Evolutionary conservation across 2,329 filamentous ascomycete species (phyloP), one percentile per base, ranked within the genome.

Genomic region (Xylaria sp.): DNA sequence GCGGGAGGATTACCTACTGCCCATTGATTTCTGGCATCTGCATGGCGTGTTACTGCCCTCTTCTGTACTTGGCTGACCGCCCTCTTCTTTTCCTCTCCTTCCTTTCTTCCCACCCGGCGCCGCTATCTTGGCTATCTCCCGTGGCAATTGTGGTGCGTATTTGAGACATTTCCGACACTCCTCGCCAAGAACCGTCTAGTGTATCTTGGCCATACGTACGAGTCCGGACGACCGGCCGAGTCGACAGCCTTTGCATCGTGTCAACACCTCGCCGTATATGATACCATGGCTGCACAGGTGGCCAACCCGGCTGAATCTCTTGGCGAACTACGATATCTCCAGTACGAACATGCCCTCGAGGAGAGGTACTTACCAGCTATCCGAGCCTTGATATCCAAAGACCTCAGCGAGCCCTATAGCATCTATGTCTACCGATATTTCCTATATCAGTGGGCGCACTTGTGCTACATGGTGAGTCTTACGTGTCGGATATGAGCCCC

Each of bases 381-480:
- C 80, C 90, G 95, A 63, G 90, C 94, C 65, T 83, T 99, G 77
- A 99, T 99, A 76, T 96, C 94, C 52, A 97, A 95, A 76, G 96
- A 98, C 78, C 86, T 99, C 58, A 98, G 95, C 74, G 96, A 99
- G 80, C 96, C 96, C 1, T 99, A 99, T 80, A 98, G 95, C 81
- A 98, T 99, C 78, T 99, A 99, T 83, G 96, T 99, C 66, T 99
- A 98, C 80, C 90, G 96, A 36, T 99, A 99, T 80, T 99, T 99
- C 76, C 84, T 99, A 20, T 97, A 97, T 78, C 94, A 98, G 86
- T 99, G 96, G 96, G 92, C 93, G 5, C 91, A 98, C 77, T 83
- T 99, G n/a, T 99, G 96, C 81, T 98, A 93, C 81, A 93, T 98
- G 90, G 94, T 95, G 82, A 39, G 78, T 61, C 50, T 59, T 43